Evolutionary conservation across 192 early-diverging fungal species (phyloP).

Genomic region (Gonapodya prolifera): DNA sequence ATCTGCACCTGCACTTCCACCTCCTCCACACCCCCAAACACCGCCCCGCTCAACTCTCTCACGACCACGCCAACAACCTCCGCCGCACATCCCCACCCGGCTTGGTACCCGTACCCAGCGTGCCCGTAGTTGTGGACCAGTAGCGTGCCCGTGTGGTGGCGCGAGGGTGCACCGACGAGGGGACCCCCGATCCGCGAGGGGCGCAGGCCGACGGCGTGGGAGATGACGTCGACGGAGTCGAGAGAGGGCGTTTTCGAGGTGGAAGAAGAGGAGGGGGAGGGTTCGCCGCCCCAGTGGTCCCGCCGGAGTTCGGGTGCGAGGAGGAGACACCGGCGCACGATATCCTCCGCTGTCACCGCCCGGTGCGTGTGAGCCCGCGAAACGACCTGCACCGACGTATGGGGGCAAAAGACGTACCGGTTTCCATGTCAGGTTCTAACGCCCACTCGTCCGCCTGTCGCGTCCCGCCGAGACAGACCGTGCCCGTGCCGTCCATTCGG

Average conservation of each 20-base stretch:
- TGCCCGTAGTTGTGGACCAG: not conserved
- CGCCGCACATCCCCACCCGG: not conserved
- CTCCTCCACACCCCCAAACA: no score
- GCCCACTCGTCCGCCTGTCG: not conserved
- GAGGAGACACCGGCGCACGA: not conserved
- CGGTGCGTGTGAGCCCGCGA: no score
- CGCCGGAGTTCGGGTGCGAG: not conserved
- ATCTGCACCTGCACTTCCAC: no score
- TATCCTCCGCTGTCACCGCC: not conserved
- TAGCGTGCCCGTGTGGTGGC: not conserved
- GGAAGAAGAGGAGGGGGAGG: not conserved
- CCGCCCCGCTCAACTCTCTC: no score
- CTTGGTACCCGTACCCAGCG: conserved; percentile 3
- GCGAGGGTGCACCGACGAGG: not conserved
- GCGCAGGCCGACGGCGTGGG: not conserved
- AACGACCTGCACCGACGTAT: no score
- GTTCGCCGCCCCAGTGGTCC: not conserved
- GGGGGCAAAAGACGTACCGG: not conserved
- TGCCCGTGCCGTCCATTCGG: not conserved
- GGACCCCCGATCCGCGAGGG: not conserved
- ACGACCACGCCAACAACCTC: no score
- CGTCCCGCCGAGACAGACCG: not conserved
- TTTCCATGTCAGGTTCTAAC: not conserved
- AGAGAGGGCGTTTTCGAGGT: not conserved
- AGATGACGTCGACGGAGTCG: not conserved